Conservation (phyloP, 495 filamentous ascomycete species). For the Xylaria acuta region DNA sequence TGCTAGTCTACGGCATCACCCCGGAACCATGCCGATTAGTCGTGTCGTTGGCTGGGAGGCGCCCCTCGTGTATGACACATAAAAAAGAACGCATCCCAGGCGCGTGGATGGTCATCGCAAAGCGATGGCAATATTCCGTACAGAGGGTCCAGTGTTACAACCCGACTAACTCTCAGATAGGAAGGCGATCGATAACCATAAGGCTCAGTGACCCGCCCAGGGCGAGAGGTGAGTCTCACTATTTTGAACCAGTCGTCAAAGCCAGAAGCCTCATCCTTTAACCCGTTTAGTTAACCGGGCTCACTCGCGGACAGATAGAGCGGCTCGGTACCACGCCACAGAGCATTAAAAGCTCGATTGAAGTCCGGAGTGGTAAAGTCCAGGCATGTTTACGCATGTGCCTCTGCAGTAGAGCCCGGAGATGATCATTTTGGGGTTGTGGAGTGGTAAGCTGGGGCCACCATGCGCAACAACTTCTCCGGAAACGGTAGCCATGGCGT, state of each 20-base stretch:
- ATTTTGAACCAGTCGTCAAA: not conserved
- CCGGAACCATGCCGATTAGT: not conserved
- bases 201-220: slow-evolving; percentile 5
- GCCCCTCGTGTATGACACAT: slow-evolving; percentile 13
- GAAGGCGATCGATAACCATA: slow-evolving; percentile 18
- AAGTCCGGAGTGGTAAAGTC: not conserved
- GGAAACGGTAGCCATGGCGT: slow-evolving; percentile 2
- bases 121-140: not conserved
- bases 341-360: not conserved
- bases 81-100: not conserved
- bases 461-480: slow-evolving; percentile 5
- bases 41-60: not conserved
- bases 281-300: not conserved
- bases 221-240: not conserved
- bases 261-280: not conserved
- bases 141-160: not conserved
- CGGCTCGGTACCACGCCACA: not conserved
- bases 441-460: not conserved
- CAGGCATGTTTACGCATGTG: not conserved
- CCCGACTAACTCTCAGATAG: slow-evolving; percentile 21
- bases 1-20: not conserved
- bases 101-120: not conserved
- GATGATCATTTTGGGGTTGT: not conserved
- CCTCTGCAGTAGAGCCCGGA: not conserved
- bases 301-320: not conserved